Evolutionary conservation across 208 protist species (phyloP).

Genomic region (Phytomonas sp.): DNA sequence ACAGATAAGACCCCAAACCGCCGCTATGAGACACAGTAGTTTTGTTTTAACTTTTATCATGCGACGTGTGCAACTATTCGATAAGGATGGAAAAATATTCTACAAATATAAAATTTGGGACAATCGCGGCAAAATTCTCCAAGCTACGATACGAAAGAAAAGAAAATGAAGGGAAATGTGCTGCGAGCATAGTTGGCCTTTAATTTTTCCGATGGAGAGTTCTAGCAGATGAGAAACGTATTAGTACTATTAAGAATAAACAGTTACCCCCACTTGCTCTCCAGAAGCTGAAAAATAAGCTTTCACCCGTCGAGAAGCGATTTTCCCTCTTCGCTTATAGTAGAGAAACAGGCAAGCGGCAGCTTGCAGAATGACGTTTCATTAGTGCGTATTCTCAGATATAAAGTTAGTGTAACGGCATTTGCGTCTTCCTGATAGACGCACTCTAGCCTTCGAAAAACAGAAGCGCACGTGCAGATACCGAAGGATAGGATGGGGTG

Average conservation of each 20-base stretch:
- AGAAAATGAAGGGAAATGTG: not conserved
- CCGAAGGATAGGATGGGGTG: slow-evolving; percentile 93
- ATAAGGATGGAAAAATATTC: not conserved
- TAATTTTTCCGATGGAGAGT: not conserved
- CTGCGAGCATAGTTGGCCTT: not conserved
- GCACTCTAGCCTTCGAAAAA: not conserved
- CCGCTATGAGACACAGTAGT: not conserved
- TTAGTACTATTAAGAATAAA: slow-evolving; percentile 2
- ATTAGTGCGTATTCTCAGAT: not conserved
- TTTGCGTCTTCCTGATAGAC: not conserved
- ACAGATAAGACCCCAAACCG: not conserved
- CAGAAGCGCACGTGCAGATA: slow-evolving; percentile 66
- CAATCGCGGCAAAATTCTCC: not conserved
- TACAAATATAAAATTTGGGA: not conserved
- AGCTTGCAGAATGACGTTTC: not conserved
- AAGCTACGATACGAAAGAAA: not conserved
- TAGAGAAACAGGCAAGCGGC: not conserved
- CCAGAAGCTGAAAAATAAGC: not conserved
- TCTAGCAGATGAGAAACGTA: not conserved
- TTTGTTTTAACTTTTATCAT: not conserved
- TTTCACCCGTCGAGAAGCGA: not conserved
- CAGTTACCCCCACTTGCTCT: not conserved
- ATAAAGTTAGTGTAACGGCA: not conserved
- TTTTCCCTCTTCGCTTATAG: too few species aligned
- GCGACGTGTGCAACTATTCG: not conserved